A percentile compares a stretch with the other conserved stretches of the same genome.
Evolutionary conservation across 441 rosid genomes (phyloP).

Genomic region (Isatis lusitanica): DNA sequence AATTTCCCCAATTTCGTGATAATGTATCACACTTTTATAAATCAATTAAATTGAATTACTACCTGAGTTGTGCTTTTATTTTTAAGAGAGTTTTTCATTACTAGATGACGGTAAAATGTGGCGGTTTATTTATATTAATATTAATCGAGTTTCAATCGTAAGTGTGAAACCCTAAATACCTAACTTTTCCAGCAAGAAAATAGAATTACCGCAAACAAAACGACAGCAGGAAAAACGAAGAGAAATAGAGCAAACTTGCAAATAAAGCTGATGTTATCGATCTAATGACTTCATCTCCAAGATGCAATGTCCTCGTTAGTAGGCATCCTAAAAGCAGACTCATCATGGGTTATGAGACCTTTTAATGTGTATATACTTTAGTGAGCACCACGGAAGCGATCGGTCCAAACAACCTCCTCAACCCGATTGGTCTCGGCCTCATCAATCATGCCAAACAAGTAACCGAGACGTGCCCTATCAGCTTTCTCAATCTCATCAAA

Average conservation of each 20-base stretch:
- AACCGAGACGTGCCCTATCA: constrained; percentile 12
- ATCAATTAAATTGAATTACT: too few relatives aligned
- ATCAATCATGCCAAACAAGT: neutral
- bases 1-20: too few relatives aligned
- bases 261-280: neutral
- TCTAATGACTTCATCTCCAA: neutral
- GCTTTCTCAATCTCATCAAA: constrained; percentile 11
- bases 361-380: too few relatives aligned
- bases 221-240: neutral
- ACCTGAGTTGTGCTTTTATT: too few relatives aligned
- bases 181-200: neutral
- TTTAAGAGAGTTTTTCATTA: too few relatives aligned
- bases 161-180: neutral
- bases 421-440: neutral
- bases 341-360: neutral
- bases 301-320: neutral
- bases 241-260: neutral
- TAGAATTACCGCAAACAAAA: neutral
- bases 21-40: too few relatives aligned
- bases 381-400: neutral
- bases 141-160: too few relatives aligned
- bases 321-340: neutral
- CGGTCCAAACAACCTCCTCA: neutral
- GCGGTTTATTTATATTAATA: too few relatives aligned
- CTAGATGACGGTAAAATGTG: too few relatives aligned